Evolutionary conservation across 2,329 filamentous ascomycete genomes (phyloP).

Genomic region (Fusarium sp.): DNA sequence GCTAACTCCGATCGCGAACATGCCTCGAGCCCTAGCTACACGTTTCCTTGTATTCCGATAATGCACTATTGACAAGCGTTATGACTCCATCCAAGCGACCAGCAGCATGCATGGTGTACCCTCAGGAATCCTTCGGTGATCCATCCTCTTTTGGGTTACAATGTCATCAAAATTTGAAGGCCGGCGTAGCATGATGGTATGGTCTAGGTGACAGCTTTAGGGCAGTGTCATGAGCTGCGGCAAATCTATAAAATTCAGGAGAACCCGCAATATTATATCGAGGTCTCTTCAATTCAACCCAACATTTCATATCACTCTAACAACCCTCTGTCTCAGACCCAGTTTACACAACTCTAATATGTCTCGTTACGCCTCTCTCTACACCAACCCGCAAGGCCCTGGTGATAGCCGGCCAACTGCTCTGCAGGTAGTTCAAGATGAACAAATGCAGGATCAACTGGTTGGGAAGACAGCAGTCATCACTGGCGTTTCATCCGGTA

Average conservation of each 20-base stretch:
- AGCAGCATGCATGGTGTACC: no score
- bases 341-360: background rate
- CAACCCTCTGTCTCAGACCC: accelerated
- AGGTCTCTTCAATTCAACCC: background rate
- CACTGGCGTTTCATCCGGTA: conserved; percentile 48
- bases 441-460: background rate
- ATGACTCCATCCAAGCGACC: background rate
- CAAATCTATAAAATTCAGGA: background rate
- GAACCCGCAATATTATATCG: no score
- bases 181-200: background rate
- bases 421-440: background rate
- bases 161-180: background rate
- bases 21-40: background rate
- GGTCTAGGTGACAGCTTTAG: no score
- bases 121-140: background rate
- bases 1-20: background rate
- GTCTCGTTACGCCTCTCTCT: conserved; percentile 4
- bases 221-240: background rate
- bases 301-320: background rate
- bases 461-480: background rate
- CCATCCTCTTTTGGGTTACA: background rate
- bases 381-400: background rate
- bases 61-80: background rate
- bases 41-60: background rate
- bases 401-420: conserved; percentile 3